A percentile compares a stretch with the other conserved stretches of the same genome.
Conservation (phyloP, 495 filamentous ascomycete species). For the Xeromyces bisporus region DNA sequence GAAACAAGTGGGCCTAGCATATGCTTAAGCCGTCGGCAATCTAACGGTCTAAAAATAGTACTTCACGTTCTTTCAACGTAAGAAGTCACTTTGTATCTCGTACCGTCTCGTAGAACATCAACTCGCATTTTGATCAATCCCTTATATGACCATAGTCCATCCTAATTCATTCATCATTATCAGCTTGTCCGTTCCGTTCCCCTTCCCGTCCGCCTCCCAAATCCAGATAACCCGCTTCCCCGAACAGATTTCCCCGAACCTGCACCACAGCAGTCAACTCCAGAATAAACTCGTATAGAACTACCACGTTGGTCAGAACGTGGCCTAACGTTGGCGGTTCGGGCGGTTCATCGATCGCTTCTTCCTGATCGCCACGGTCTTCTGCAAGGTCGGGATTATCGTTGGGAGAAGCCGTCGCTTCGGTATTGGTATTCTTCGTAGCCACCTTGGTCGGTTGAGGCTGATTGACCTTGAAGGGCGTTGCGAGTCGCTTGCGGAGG, state of each 20-base stretch:
- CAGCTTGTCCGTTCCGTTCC: background rate
- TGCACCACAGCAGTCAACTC: conserved; percentile 80
- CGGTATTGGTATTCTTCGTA: conserved; percentile 8
- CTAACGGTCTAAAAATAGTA: no score
- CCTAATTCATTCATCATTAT: background rate
- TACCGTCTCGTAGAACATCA: no score
- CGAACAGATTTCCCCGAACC: conserved; percentile 69
- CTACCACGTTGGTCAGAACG: conserved; percentile 53
- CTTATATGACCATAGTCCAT: no score
- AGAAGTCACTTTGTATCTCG: no score
- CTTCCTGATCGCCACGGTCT: conserved; percentile 23
- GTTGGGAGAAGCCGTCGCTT: conserved; percentile 12
- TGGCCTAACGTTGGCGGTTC: conserved; percentile 53
- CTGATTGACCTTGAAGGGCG: conserved; percentile 15
- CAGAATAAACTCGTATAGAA: conserved; percentile 61
- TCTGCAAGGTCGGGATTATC: conserved; percentile 17
- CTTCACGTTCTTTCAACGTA: no score
- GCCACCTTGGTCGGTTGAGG: background rate
- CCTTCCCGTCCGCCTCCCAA: no score
- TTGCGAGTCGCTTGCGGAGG: conserved; percentile 20
- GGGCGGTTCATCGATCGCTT: conserved; percentile 10
- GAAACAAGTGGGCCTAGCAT: no score
- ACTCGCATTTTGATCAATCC: no score
- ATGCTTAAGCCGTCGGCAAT: no score
- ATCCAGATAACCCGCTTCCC: conserved; percentile 49